A percentile compares a stretch with the other conserved stretches of the same genome.
Conservation (phyloP, 2,329 filamentous ascomycete genomes). For the Arthrobotrys musiformis region DNA sequence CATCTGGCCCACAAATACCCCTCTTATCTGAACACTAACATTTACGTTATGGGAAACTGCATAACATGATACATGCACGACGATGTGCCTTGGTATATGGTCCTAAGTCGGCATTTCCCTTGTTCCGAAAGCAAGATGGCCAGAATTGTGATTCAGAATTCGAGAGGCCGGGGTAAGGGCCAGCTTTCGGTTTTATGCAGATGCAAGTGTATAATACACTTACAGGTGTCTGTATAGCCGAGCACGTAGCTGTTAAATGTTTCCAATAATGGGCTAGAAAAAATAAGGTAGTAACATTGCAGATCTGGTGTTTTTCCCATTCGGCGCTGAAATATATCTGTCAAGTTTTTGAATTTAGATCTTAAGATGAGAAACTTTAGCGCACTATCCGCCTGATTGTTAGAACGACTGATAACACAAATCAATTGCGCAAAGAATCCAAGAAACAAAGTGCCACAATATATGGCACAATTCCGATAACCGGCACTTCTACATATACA, state of each 20-base stretch:
- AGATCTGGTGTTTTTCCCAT: slow-evolving; percentile 5
- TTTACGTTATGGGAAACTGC: background rate
- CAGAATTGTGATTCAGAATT: slow-evolving; percentile 4
- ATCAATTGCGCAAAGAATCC: background rate
- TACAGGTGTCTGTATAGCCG: slow-evolving; percentile 8
- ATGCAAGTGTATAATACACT: background rate
- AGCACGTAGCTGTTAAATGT: background rate
- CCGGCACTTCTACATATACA: background rate
- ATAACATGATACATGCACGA: slow-evolving; percentile 16
- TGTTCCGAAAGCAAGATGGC: background rate
- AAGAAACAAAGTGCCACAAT: too few relatives aligned
- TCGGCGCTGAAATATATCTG: background rate
- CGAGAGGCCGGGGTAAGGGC: background rate
- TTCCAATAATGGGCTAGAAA: background rate
- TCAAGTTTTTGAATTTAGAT: background rate
- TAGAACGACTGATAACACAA: background rate
- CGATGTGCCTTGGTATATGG: background rate
- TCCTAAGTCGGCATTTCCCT: background rate
- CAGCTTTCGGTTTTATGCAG: background rate
- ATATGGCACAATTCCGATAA: background rate
- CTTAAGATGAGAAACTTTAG: background rate
- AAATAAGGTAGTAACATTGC: background rate
- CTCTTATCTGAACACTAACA: slow-evolving; percentile 1
- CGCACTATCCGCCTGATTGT: background rate
- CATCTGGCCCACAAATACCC: background rate